Conservation (phyloP, 768 basidiomycete genomes). For the Pulveroboletus sp. region DNA sequence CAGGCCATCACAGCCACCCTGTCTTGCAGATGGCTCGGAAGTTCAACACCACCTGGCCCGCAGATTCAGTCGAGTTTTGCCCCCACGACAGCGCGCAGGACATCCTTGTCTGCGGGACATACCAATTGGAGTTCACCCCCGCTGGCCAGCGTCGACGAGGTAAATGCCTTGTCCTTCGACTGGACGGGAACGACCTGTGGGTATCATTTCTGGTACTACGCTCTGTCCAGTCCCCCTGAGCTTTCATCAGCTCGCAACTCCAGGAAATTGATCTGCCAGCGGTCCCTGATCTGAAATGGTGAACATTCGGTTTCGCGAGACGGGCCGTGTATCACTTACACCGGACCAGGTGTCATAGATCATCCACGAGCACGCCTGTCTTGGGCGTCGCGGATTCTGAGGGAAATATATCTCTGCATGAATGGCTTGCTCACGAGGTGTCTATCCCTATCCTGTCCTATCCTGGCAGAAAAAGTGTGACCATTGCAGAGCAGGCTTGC, state of each 20-base stretch:
- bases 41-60: slow-evolving; percentile 78
- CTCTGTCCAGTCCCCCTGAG: background rate
- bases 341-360: slow-evolving; percentile 56
- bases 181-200: slow-evolving; percentile 38
- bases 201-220: slow-evolving; percentile 7
- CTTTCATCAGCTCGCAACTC: slow-evolving; percentile 45
- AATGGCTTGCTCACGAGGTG: slow-evolving; percentile 52
- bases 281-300: slow-evolving; percentile 96
- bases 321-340: slow-evolving; percentile 4
- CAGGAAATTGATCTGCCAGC: slow-evolving; percentile 77
- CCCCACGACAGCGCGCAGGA: slow-evolving; percentile 58
- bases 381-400: slow-evolving; percentile 85
- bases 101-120: slow-evolving; percentile 88
- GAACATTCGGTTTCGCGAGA: slow-evolving; percentile 1
- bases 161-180: slow-evolving; percentile 68
- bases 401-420: slow-evolving; percentile 67
- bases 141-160: slow-evolving; percentile 52
- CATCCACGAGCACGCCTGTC: slow-evolving; percentile 38
- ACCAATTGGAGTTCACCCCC: slow-evolving; percentile 59
- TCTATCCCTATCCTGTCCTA: background rate
- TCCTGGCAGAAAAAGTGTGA: background rate
- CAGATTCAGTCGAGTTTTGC: slow-evolving; percentile 91
- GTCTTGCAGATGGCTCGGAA: background rate
- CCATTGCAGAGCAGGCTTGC: slow-evolving; percentile 38
- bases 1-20: slow-evolving; percentile 11